Conservation (phyloP, 768 basidiomycete species). For the Cyclocybe aegerita region DNA sequence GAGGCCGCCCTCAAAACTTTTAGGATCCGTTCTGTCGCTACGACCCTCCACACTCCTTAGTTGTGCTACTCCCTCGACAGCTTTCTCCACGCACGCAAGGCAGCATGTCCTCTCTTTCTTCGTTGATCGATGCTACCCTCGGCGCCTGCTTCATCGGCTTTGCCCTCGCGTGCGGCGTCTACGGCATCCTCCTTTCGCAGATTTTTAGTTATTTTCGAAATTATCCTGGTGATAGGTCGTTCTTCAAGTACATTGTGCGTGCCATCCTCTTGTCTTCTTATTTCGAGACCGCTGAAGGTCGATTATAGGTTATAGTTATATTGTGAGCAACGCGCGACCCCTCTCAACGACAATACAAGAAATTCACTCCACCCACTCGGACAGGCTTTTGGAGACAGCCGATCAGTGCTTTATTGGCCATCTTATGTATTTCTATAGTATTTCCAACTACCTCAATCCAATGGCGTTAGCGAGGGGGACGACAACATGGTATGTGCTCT, state of each 20-base stretch:
- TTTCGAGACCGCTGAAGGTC: background rate
- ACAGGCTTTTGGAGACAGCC: slow-evolving; percentile 49
- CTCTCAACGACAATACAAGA: background rate
- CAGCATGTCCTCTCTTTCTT: slow-evolving; percentile 7
- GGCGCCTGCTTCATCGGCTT: slow-evolving; percentile 65
- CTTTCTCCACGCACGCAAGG: background rate
- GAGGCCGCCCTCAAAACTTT: too few species aligned
- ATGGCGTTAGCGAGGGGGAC: slow-evolving; percentile 32
- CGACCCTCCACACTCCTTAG: slow-evolving; percentile 10
- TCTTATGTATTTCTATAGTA: slow-evolving; percentile 53
- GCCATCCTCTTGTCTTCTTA: background rate
- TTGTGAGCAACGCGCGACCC: slow-evolving; percentile 24
- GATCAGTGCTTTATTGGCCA: slow-evolving; percentile 61
- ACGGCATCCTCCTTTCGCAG: slow-evolving; percentile 56
- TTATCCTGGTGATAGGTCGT: slow-evolving; percentile 51
- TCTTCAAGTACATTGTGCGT: slow-evolving; percentile 55
- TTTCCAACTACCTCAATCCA: slow-evolving; percentile 43
- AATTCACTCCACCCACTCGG: too few species aligned
- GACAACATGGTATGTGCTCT: slow-evolving; percentile 45
- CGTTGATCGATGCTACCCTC: slow-evolving; percentile 46
- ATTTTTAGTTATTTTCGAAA: slow-evolving; percentile 52
- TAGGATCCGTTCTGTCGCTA: too few species aligned
- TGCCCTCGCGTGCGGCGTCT: slow-evolving; percentile 48
- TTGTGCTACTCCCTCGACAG: background rate
- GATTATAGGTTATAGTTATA: slow-evolving; percentile 36